Conservation (phyloP, 352 stramenopile genomes). For the Hyphochytrium catenoides region DNA sequence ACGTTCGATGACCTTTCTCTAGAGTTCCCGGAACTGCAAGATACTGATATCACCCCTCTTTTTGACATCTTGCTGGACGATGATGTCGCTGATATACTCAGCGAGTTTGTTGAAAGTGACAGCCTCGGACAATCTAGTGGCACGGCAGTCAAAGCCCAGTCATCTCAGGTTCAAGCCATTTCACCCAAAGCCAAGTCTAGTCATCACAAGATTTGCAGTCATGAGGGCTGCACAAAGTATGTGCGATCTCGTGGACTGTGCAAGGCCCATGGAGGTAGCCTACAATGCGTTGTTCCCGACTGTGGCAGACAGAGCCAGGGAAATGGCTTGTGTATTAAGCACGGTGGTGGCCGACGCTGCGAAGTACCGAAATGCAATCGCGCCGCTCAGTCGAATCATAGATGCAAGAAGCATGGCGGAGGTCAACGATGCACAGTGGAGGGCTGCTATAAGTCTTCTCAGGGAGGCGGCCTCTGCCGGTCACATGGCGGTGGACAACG, state of each 20-base stretch:
- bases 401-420: conserved; percentile 61
- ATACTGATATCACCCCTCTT: no score
- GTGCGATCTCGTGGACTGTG: conserved; percentile 44
- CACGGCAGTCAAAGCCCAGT: no score
- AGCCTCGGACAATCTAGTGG: no score
- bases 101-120: no score
- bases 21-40: no score
- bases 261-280: conserved; percentile 7
- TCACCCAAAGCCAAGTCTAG: no score
- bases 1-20: no score
- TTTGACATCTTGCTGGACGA: no score
- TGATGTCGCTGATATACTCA: no score
- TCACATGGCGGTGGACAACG: conserved; percentile 60
- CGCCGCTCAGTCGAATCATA: conserved; percentile 45
- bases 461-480: conserved; percentile 48
- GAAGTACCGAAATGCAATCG: conserved; percentile 43
- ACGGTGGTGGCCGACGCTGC: conserved; percentile 55
- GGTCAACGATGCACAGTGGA: conserved; percentile 39
- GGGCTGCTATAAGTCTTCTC: conserved; percentile 34
- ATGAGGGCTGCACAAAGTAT: conserved; percentile 55
- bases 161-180: no score
- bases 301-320: conserved; percentile 51
- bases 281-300: conserved; percentile 44
- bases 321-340: conserved; percentile 52
- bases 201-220: no score